phyloP scores from a whole-genome alignment of 108 stramenopile species.

The Nitzschia sp. region DNA sequence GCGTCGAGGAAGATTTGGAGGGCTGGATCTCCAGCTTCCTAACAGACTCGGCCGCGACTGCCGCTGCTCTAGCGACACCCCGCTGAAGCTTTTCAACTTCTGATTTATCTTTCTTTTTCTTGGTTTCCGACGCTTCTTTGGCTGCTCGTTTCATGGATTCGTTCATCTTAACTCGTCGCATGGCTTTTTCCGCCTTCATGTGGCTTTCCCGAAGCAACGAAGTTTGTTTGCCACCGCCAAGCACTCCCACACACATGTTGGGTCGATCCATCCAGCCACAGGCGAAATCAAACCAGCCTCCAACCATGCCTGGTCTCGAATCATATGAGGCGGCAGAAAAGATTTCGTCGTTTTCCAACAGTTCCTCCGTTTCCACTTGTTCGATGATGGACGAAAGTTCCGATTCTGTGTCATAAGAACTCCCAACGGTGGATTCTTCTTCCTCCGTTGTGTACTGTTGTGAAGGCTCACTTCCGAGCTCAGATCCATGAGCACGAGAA shows the following conservation, averaged over 20 bases:
- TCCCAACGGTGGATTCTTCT: neutral
- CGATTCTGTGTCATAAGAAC: slow-evolving; percentile 15
- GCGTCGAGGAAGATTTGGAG: neutral
- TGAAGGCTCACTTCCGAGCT: slow-evolving; percentile 5
- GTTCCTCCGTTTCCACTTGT: slow-evolving; percentile 2
- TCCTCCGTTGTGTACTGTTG: neutral
- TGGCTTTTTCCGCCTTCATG: slow-evolving; percentile 1
- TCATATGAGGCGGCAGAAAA: neutral
- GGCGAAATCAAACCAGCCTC: slow-evolving; percentile 25
- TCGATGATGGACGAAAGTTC: slow-evolving; percentile 8
- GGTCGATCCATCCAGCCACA: slow-evolving; percentile 34
- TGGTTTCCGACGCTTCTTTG: neutral
- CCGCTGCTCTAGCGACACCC: neutral
- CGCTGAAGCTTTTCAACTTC: slow-evolving; percentile 1
- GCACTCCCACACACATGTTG: slow-evolving; percentile 4
- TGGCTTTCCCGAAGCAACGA: slow-evolving; percentile 36
- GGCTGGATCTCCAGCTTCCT: slow-evolving; percentile 10
- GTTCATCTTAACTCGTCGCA: slow-evolving; percentile 3
- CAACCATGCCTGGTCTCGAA: slow-evolving; percentile 16
- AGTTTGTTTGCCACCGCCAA: slow-evolving; percentile 9
- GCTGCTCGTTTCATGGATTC: slow-evolving; percentile 5
- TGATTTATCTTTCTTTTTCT: slow-evolving; percentile 1
- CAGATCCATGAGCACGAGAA: slow-evolving; percentile 8
- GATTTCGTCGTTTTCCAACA: slow-evolving; percentile 9
- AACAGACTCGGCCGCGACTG: neutral